A percentile compares a stretch with the other conserved stretches of the same genome.
phyloP scores from a whole-genome alignment of 2,329 filamentous ascomycete species.

The Remersonia thermophila region DNA sequence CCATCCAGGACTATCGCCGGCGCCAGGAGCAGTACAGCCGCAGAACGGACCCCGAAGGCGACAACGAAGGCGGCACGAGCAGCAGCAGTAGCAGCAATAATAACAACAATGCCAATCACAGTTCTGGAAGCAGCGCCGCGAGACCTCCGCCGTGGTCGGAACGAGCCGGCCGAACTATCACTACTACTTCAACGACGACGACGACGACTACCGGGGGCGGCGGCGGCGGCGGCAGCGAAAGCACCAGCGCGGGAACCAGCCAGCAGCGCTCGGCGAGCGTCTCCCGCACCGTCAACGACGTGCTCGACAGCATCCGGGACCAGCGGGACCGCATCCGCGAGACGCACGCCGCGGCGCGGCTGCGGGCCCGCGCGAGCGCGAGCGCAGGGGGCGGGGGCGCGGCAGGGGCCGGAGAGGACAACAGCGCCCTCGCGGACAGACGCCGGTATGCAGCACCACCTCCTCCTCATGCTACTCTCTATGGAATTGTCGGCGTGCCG shows the following conservation, averaged over 20 bases:
- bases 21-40: slow-evolving; percentile 27
- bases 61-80: slow-evolving; percentile 18
- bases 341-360: background rate
- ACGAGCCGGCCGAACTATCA: slow-evolving; percentile 12
- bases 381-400: too few relatives aligned
- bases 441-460: too few relatives aligned
- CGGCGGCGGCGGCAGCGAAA: slow-evolving; percentile 16
- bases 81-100: slow-evolving; percentile 2
- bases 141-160: slow-evolving; percentile 11
- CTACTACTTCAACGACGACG: too few relatives aligned
- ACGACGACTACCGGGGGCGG: too few relatives aligned
- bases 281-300: slow-evolving; percentile 24
- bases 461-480: too few relatives aligned
- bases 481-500: too few relatives aligned
- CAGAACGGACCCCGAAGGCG: slow-evolving; percentile 2
- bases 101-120: too few relatives aligned
- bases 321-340: background rate
- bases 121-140: slow-evolving; percentile 1
- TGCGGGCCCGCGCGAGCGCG: slow-evolving; percentile 14
- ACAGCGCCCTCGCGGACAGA: too few relatives aligned
- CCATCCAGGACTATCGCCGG: slow-evolving; percentile 40
- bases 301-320: slow-evolving; percentile 3
- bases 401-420: too few relatives aligned
- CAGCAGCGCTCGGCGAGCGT: slow-evolving; percentile 26
- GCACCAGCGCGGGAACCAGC: too few relatives aligned